Evolutionary conservation across 106 monocot genomes (phyloP).

Genomic region (Dioscorea dumetorum): DNA sequence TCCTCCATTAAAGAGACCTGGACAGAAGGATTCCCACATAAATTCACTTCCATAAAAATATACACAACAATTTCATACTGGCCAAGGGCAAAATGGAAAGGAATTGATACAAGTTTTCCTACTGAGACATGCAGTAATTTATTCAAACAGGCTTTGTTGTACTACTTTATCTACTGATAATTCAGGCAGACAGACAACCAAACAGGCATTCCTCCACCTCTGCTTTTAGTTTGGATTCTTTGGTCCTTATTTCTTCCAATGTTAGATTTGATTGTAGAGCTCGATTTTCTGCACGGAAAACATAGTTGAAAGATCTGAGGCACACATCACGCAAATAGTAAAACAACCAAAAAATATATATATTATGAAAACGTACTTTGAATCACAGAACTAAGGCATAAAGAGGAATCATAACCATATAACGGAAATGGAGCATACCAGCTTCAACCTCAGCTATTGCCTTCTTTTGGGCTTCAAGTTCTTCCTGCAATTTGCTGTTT

Average conservation of each 20-base stretch:
- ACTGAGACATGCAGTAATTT: too few species aligned
- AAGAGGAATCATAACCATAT: neutral
- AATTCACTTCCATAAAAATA: too few species aligned
- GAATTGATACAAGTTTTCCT: too few species aligned
- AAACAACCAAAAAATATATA: neutral
- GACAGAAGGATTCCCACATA: neutral
- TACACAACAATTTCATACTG: too few species aligned
- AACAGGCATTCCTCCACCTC: constrained; percentile 32
- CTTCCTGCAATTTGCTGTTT: constrained; percentile 67
- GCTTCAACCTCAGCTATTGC: constrained; percentile 60
- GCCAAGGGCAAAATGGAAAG: too few species aligned
- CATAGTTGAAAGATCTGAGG: neutral
- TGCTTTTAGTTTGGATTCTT: constrained; percentile 46
- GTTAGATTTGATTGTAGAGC: constrained; percentile 78
- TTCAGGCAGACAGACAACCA: neutral
- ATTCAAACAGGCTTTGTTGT: too few species aligned
- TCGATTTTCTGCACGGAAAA: constrained; percentile 56
- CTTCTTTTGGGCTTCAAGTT: constrained; percentile 60
- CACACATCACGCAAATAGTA: neutral
- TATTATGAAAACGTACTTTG: neutral
- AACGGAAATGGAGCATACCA: constrained; percentile 26
- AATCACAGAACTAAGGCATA: too few species aligned
- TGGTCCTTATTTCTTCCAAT: constrained; percentile 56
- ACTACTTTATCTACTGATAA: too few species aligned
- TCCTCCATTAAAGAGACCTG: constrained; percentile 77